phyloP scores from a whole-genome alignment of 2,329 filamentous ascomycete species.

The Penicillium glabrum region DNA sequence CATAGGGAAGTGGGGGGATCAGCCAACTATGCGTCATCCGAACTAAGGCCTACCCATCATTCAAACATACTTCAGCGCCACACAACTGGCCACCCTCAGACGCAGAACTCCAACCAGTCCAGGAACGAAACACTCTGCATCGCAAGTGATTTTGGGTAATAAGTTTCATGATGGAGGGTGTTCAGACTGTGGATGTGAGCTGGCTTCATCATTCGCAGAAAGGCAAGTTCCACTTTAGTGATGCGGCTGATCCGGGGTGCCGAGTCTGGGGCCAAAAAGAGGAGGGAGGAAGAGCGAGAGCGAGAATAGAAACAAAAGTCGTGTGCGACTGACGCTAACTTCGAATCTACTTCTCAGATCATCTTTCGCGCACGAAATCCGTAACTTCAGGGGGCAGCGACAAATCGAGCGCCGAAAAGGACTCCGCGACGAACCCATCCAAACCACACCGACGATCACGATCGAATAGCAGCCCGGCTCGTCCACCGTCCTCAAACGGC shows the following conservation, averaged over 20 bases:
- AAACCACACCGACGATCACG: constrained; percentile 25
- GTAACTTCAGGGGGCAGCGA: constrained; percentile 33
- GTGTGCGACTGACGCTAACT: neutral
- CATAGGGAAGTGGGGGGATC: constrained; percentile 20
- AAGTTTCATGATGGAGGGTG: constrained; percentile 67
- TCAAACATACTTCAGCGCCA: constrained; percentile 18
- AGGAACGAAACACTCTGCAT: neutral
- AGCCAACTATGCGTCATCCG: constrained; percentile 24
- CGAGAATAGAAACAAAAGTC: neutral
- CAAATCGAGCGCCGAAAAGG: constrained; percentile 24
- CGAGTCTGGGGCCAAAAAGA: neutral
- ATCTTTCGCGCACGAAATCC: constrained; percentile 38
- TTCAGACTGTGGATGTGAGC: constrained; percentile 81
- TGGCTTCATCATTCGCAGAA: constrained; percentile 85
- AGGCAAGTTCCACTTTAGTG: constrained; percentile 56
- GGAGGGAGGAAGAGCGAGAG: neutral
- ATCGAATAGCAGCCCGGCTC: constrained; percentile 23
- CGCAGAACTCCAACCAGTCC: neutral
- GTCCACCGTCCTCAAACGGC: constrained; percentile 12
- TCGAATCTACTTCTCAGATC: constrained; percentile 20
- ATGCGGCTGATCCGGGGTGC: neutral
- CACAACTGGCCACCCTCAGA: constrained; percentile 14
- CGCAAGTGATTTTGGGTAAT: neutral
- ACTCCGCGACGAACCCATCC: constrained; percentile 15
- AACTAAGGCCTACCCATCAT: constrained; percentile 22